Percentiles rank a stretch among this genome's conserved stretches.
Conservation (phyloP, 257 asterid species). For the Solanum etuberosum region DNA sequence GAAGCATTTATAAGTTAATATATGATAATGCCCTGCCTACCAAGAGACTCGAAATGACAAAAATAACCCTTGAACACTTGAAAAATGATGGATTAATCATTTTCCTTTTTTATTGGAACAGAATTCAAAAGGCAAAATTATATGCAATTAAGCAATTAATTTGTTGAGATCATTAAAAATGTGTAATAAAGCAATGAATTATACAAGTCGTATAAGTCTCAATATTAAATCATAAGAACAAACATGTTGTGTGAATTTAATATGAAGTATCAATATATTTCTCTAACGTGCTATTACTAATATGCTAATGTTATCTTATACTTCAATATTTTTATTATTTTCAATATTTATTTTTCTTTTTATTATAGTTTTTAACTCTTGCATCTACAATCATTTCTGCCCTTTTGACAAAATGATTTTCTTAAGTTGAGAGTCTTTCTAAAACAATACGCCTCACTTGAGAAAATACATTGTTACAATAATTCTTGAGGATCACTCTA, state of each 20-base stretch:
- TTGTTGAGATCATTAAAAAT: not conserved
- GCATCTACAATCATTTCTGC: too few relatives aligned
- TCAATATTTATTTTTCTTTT: too few relatives aligned
- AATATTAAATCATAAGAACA: not conserved
- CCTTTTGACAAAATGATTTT: too few relatives aligned
- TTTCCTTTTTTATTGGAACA: not conserved
- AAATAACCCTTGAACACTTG: not conserved
- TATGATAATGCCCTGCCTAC: not conserved
- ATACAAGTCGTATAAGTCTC: not conserved
- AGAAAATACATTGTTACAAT: too few relatives aligned
- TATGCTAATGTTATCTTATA: too few relatives aligned
- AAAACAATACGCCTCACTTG: too few relatives aligned
- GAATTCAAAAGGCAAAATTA: not conserved
- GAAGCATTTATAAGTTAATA: not conserved
- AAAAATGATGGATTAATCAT: not conserved
- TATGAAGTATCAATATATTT: not conserved
- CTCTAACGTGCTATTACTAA: too few relatives aligned
- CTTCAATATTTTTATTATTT: too few relatives aligned
- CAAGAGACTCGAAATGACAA: not conserved
- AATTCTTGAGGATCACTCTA: too few relatives aligned
- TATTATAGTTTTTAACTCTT: too few relatives aligned
- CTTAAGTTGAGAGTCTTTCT: too few relatives aligned
- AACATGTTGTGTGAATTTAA: not conserved
- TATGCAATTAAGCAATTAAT: not conserved
- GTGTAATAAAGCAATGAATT: not conserved